A percentile compares a stretch with the other conserved stretches of the same genome.
These are phyloP conservation scores for Penicillium glabrum DNA, from an alignment of 2,329 filamentous ascomycete species.

Conservation along the genomic window DNA sequence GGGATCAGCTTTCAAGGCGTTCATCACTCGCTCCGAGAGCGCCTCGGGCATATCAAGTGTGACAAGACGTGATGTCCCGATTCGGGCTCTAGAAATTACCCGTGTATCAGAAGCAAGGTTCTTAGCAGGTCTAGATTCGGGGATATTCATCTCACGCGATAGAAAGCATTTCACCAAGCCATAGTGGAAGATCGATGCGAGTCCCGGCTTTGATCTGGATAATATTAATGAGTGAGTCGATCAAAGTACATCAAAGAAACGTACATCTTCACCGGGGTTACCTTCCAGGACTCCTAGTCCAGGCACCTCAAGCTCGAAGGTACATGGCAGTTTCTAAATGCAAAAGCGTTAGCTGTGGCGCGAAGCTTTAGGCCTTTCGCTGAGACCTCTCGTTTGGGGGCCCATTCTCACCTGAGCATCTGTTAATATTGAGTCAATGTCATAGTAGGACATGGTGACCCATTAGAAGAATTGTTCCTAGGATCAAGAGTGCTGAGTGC, in stretches of 20 bases:
- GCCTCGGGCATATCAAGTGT: conserved; percentile 79
- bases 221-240: background rate
- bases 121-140: background rate
- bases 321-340: conserved; percentile 85
- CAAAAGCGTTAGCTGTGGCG: conserved; percentile 12
- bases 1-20: conserved; percentile 87
- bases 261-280: conserved; percentile 64
- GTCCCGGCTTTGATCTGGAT: conserved; percentile 73
- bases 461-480: background rate
- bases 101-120: background rate
- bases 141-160: conserved; percentile 41
- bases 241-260: conserved; percentile 3
- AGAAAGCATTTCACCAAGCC: conserved; percentile 87
- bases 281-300: conserved; percentile 88
- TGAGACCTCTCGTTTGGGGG: background rate
- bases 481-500: background rate
- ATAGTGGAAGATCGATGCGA: conserved; percentile 79
- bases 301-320: conserved; percentile 86
- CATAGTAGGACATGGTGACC: conserved; percentile 46
- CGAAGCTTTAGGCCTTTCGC: background rate
- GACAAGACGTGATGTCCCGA: conserved; percentile 60
- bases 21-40: conserved; percentile 75
- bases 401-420: conserved; percentile 40
- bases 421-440: conserved; percentile 49
- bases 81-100: conserved; percentile 35